phyloP scores from a whole-genome alignment of 768 basidiomycete species.

The Pleurotus giganteus region DNA sequence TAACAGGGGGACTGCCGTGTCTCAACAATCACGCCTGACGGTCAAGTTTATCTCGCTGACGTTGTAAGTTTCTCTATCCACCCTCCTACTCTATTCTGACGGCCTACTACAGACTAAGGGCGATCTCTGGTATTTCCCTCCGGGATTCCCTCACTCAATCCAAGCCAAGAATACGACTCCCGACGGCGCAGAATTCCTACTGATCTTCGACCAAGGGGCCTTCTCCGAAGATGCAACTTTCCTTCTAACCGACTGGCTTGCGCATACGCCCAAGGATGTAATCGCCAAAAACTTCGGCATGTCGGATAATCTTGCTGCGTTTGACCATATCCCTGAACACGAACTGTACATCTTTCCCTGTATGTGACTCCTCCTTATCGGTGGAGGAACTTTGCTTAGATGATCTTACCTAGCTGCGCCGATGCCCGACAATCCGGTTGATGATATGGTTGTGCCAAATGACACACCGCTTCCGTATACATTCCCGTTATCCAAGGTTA shows the following conservation, averaged over 20 bases:
- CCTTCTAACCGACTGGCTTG: constrained; percentile 64
- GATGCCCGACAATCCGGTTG: constrained; percentile 37
- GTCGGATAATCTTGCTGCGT: constrained; percentile 35
- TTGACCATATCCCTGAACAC: constrained; percentile 50
- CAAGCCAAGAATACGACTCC: constrained; percentile 48
- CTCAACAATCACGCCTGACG: constrained; percentile 50
- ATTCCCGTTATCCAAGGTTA: constrained; percentile 50
- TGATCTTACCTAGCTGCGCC: constrained; percentile 20
- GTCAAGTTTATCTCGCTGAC: constrained; percentile 50
- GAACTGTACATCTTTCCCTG: constrained; percentile 55
- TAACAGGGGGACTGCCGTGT: constrained; percentile 42
- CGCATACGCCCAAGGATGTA: constrained; percentile 56
- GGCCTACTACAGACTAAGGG: constrained; percentile 18
- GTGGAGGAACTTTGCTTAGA: neutral
- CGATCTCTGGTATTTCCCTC: constrained; percentile 61
- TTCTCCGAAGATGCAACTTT: constrained; percentile 64
- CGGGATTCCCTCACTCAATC: constrained; percentile 54
- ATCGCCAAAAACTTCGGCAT: constrained; percentile 65
- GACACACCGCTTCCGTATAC: constrained; percentile 50
- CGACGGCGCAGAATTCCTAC: constrained; percentile 52
- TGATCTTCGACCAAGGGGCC: constrained; percentile 38
- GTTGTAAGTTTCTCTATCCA: constrained; percentile 36
- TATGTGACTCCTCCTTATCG: constrained; percentile 12
- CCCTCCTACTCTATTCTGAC: neutral
- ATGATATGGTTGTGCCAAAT: constrained; percentile 48